phyloP scores from a whole-genome alignment of 1,284 basidiomycete species.

The Somion occarium region DNA sequence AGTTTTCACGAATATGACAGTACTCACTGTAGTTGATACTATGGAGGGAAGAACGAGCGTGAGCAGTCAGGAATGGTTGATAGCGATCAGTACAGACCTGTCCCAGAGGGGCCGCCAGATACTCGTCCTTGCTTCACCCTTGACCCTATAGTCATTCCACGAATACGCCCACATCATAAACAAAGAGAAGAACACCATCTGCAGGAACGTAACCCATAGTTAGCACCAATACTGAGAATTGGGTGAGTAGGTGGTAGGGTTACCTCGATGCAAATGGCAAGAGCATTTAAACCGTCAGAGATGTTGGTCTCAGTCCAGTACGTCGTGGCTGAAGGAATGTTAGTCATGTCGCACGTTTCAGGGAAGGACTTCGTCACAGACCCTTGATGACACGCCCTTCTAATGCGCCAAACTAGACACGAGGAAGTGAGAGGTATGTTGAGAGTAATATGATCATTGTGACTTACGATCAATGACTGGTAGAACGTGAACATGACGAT shows the following conservation, averaged over 20 bases:
- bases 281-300: constrained; percentile 76
- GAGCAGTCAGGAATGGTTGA: too few species aligned
- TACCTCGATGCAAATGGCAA: constrained; percentile 81
- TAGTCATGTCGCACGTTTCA: constrained; percentile 7
- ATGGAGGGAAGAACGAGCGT: too few species aligned
- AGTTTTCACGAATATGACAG: not conserved
- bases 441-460: not conserved
- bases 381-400: constrained; percentile 60
- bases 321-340: constrained; percentile 41
- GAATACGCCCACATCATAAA: constrained; percentile 83
- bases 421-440: not conserved
- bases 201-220: not conserved
- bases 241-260: not conserved
- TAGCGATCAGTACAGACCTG: constrained; percentile 38
- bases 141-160: constrained; percentile 55
- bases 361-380: constrained; percentile 19
- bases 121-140: constrained; percentile 36
- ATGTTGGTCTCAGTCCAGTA: constrained; percentile 82
- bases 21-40: constrained; percentile 69
- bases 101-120: constrained; percentile 70
- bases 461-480: constrained; percentile 64
- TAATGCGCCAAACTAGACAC: constrained; percentile 49
- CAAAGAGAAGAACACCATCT: constrained; percentile 78
- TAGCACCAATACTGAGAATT: not conserved
- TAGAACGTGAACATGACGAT: constrained; percentile 87